A percentile compares a stretch with the other conserved stretches of the same genome.
phyloP scores from a whole-genome alignment of 2,329 filamentous ascomycete species.

The Aspergillus oerlinghausenensis region DNA sequence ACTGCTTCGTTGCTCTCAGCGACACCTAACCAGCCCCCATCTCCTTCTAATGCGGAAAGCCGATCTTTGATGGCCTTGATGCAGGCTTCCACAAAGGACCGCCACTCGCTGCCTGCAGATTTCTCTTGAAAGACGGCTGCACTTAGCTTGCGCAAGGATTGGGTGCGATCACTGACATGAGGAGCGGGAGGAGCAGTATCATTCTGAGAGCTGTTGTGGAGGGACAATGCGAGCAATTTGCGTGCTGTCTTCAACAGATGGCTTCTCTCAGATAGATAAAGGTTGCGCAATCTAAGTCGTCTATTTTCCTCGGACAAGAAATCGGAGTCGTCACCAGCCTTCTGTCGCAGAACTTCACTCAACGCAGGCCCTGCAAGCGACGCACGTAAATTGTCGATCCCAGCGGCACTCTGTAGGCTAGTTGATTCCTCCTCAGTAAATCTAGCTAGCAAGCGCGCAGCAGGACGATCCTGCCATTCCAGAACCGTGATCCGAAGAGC shows the following conservation, averaged over 20 bases:
- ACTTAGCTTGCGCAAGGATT: constrained; percentile 26
- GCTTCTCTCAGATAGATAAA: constrained; percentile 68
- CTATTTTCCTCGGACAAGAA: constrained; percentile 62
- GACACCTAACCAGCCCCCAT: constrained; percentile 44
- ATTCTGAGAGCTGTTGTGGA: constrained; percentile 20
- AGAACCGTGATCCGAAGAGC: constrained; percentile 75
- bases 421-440: constrained; percentile 74
- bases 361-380: constrained; percentile 46
- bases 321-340: constrained; percentile 26
- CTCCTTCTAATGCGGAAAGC: constrained; percentile 28
- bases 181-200: constrained; percentile 7
- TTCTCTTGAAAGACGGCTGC: constrained; percentile 27
- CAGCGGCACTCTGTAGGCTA: constrained; percentile 70
- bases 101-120: constrained; percentile 20
- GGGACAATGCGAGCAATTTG: constrained; percentile 34
- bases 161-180: constrained; percentile 9
- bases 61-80: constrained; percentile 33
- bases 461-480: constrained; percentile 78
- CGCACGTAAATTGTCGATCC: constrained; percentile 57
- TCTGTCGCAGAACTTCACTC: constrained; percentile 31
- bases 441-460: constrained; percentile 64
- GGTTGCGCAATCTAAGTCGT: constrained; percentile 62
- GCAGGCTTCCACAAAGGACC: constrained; percentile 28
- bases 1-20: constrained; percentile 51
- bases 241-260: constrained; percentile 63